Conservation (phyloP, 2,329 filamentous ascomycete species). For the Pseudomassariella vexata region DNA sequence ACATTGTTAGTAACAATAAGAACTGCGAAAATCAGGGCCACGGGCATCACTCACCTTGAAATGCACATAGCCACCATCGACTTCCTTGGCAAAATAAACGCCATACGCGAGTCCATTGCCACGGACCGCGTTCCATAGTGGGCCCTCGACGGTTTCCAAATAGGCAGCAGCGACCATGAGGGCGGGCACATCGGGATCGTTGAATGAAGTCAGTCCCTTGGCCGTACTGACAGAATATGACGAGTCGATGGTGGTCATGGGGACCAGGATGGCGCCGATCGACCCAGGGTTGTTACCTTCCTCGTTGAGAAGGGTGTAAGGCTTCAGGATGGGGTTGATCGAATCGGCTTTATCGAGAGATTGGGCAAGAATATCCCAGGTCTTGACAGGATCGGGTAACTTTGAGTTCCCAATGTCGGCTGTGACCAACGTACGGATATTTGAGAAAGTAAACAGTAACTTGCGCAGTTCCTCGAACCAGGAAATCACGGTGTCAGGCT, state of each 20-base stretch:
- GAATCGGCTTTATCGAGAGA: slow-evolving; percentile 43
- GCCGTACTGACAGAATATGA: slow-evolving; percentile 78
- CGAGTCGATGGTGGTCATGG: slow-evolving; percentile 88
- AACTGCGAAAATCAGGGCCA: too few relatives aligned
- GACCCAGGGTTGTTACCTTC: slow-evolving; percentile 72
- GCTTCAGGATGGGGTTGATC: slow-evolving; percentile 65
- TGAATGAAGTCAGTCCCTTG: slow-evolving; percentile 67
- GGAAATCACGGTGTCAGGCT: slow-evolving; percentile 67
- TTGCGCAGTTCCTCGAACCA: slow-evolving; percentile 74
- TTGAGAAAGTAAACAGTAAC: slow-evolving; percentile 74
- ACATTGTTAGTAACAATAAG: too few relatives aligned
- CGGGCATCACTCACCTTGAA: too few relatives aligned
- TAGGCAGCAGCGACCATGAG: slow-evolving; percentile 86
- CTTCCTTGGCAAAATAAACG: slow-evolving; percentile 68
- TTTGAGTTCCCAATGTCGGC: slow-evolving; percentile 63
- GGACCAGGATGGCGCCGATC: slow-evolving; percentile 70
- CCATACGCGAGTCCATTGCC: slow-evolving; percentile 93
- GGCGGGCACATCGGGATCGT: slow-evolving; percentile 73
- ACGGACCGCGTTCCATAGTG: slow-evolving; percentile 87
- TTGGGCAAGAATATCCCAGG: slow-evolving; percentile 65
- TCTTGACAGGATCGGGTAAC: slow-evolving; percentile 66
- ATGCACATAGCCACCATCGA: slow-evolving; percentile 73
- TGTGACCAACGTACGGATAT: slow-evolving; percentile 79
- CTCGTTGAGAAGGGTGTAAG: slow-evolving; percentile 64
- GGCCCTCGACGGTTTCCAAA: slow-evolving; percentile 88